Percentiles rank a stretch among this genome's conserved stretches.
phyloP scores from a whole-genome alignment of 2,329 filamentous ascomycete genomes.

The Cladosporium sp. region DNA sequence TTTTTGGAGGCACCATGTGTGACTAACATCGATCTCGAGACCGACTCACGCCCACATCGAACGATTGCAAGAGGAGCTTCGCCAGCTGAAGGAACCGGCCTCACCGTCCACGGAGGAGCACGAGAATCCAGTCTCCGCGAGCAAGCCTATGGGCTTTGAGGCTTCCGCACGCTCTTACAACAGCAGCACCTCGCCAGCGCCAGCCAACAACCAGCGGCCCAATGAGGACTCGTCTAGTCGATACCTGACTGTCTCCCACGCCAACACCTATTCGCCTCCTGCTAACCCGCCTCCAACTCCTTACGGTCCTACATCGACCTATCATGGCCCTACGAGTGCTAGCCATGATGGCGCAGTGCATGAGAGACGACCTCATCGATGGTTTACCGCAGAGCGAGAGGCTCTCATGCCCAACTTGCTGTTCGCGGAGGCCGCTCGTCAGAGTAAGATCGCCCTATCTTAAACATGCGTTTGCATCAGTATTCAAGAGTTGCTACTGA shows the following conservation, averaged over 20 bases:
- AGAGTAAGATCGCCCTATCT: not conserved
- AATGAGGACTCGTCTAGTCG: not conserved
- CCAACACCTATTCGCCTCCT: not conserved
- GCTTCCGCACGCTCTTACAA: not conserved
- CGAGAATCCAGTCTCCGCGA: not conserved
- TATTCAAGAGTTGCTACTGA: not conserved
- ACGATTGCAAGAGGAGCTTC: slow-evolving; percentile 5
- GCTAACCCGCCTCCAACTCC: slow-evolving; percentile 4
- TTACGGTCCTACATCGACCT: slow-evolving; percentile 1
- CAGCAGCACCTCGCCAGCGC: not conserved
- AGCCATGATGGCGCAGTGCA: slow-evolving; percentile 9
- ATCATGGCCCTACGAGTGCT: slow-evolving; percentile 9
- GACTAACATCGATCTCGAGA: not conserved
- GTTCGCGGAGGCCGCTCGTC: slow-evolving; percentile 5
- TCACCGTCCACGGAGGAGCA: not conserved
- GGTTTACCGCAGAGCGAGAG: slow-evolving; percentile 8
- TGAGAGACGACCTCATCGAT: slow-evolving; percentile 3
- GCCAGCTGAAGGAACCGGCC: slow-evolving; percentile 8
- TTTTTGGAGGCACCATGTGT: no score
- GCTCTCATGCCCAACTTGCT: slow-evolving; percentile 36
- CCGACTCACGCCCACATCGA: slow-evolving; percentile 8
- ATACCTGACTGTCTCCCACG: slow-evolving; percentile 1
- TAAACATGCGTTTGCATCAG: no score
- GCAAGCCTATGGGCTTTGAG: no score
- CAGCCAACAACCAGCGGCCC: no score